phyloP scores from a whole-genome alignment of 2,329 filamentous ascomycete genomes.

The Zymoseptoria brevis region DNA sequence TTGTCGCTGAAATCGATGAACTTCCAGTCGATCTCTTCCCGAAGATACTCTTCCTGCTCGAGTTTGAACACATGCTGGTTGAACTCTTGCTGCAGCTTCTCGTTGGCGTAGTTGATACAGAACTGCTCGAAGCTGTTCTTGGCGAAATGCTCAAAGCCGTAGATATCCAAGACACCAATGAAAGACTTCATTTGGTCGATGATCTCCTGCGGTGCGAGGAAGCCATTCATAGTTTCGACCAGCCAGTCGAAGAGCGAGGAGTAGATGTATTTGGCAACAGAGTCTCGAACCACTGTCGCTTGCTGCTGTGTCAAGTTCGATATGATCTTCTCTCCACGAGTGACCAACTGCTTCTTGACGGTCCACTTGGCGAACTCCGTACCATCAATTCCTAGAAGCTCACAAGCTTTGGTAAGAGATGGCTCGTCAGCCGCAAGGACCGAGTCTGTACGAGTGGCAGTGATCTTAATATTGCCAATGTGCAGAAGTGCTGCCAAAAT shows the following conservation, averaged over 20 bases:
- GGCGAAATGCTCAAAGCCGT: slow-evolving; percentile 97
- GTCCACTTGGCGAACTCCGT: slow-evolving; percentile 93
- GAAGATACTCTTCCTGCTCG: slow-evolving; percentile 94
- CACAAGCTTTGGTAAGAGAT: slow-evolving; percentile 70
- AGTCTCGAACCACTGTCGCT: slow-evolving; percentile 88
- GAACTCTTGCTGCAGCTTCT: slow-evolving; percentile 98
- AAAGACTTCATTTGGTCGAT: slow-evolving; percentile 76
- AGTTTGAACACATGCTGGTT: slow-evolving; percentile 99
- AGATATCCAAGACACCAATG: slow-evolving; percentile 98
- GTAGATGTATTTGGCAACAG: slow-evolving; percentile 97
- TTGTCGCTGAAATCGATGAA: slow-evolving; percentile 99
- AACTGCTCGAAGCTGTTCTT: slow-evolving; percentile 99
- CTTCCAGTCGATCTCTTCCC: slow-evolving; percentile 96
- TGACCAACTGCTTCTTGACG: slow-evolving; percentile 96
- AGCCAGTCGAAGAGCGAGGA: slow-evolving; percentile 98
- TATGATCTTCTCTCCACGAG: slow-evolving; percentile 92
- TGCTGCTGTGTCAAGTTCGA: slow-evolving; percentile 92
- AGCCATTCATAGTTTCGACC: slow-evolving; percentile 90
- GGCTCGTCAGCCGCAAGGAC: slow-evolving; percentile 73
- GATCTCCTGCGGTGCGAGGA: slow-evolving; percentile 82
- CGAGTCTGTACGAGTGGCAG: slow-evolving; percentile 80
- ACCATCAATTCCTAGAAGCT: slow-evolving; percentile 78
- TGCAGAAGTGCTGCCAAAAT: slow-evolving; percentile 85
- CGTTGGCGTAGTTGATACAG: slow-evolving; percentile 99
- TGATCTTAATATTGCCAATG: slow-evolving; percentile 94